phyloP scores from a whole-genome alignment of 2,329 filamentous ascomycete species.

The Fusarium sp. region DNA sequence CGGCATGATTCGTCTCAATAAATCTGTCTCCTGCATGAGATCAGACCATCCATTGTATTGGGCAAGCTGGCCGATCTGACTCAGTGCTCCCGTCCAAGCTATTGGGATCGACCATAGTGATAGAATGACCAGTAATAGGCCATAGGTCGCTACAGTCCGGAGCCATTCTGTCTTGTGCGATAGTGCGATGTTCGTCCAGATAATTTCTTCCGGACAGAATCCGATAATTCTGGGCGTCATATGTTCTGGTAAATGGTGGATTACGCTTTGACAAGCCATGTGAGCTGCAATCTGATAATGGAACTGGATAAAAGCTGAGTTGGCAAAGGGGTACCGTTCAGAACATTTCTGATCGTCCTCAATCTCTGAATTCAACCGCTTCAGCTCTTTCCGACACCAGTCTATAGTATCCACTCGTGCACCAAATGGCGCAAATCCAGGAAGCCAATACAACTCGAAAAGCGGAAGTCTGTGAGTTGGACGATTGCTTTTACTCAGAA shows the following conservation, averaged over 20 bases:
- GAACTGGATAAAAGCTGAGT: slow-evolving; percentile 97
- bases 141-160: slow-evolving; percentile 77
- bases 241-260: slow-evolving; percentile 90
- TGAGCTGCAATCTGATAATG: slow-evolving; percentile 97
- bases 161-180: slow-evolving; percentile 93
- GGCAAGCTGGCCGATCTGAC: slow-evolving; percentile 82
- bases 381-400: slow-evolving; percentile 90
- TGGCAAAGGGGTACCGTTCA: slow-evolving; percentile 92
- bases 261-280: slow-evolving; percentile 95
- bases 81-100: slow-evolving; percentile 85
- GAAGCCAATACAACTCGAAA: slow-evolving; percentile 78
- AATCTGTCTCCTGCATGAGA: slow-evolving; percentile 74
- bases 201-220: slow-evolving; percentile 91
- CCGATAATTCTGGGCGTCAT: slow-evolving; percentile 94
- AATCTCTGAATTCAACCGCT: slow-evolving; percentile 90
- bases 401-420: slow-evolving; percentile 97
- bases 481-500: slow-evolving; percentile 84
- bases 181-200: slow-evolving; percentile 98
- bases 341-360: slow-evolving; percentile 89
- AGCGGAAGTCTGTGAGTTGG: slow-evolving; percentile 84
- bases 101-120: slow-evolving; percentile 93
- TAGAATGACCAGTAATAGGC: slow-evolving; percentile 80
- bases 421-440: slow-evolving; percentile 80
- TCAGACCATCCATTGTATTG: slow-evolving; percentile 75
- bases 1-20: slow-evolving; percentile 73